phyloP scores from a whole-genome alignment of 768 basidiomycete species.

The Neoboletus subvelutipes region DNA sequence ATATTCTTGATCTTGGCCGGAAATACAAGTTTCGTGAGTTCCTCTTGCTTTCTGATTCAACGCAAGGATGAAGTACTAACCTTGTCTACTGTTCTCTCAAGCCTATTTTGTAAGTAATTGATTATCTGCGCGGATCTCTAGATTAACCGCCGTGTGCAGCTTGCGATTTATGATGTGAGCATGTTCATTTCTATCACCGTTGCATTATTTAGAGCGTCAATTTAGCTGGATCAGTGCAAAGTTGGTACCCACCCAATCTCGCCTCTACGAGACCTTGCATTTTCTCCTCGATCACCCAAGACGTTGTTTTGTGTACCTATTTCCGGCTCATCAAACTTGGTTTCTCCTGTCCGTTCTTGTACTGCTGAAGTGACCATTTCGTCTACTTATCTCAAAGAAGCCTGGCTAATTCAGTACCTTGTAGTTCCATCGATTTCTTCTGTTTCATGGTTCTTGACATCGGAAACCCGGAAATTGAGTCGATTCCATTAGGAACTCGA shows the following conservation, averaged over 20 bases:
- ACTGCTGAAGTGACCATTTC: slow-evolving; percentile 53
- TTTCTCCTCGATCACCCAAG: slow-evolving; percentile 96
- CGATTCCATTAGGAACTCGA: slow-evolving; percentile 68
- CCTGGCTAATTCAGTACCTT: background rate
- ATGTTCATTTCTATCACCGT: background rate
- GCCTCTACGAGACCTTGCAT: slow-evolving; percentile 72
- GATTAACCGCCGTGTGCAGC: slow-evolving; percentile 36
- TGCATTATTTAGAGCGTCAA: slow-evolving; percentile 2
- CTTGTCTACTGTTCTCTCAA: slow-evolving; percentile 28
- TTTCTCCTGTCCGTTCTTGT: slow-evolving; percentile 73
- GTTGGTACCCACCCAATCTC: slow-evolving; percentile 55
- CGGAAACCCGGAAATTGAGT: slow-evolving; percentile 64
- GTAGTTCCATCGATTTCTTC: slow-evolving; percentile 81
- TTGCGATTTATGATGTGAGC: slow-evolving; percentile 81
- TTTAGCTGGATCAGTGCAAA: slow-evolving; percentile 74
- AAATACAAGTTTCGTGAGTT: slow-evolving; percentile 89
- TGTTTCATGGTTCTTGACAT: slow-evolving; percentile 89
- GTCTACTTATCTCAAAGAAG: background rate
- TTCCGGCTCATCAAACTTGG: slow-evolving; percentile 94
- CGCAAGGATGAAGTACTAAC: background rate
- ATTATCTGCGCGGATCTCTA: background rate
- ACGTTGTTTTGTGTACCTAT: slow-evolving; percentile 86
- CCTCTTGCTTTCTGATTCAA: background rate
- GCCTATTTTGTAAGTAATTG: slow-evolving; percentile 78
- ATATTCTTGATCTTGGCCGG: slow-evolving; percentile 82